These are phyloP conservation scores for Metschnikowia amazonensis DNA, from an alignment of 805 yeast species.

Conservation along the genomic window DNA sequence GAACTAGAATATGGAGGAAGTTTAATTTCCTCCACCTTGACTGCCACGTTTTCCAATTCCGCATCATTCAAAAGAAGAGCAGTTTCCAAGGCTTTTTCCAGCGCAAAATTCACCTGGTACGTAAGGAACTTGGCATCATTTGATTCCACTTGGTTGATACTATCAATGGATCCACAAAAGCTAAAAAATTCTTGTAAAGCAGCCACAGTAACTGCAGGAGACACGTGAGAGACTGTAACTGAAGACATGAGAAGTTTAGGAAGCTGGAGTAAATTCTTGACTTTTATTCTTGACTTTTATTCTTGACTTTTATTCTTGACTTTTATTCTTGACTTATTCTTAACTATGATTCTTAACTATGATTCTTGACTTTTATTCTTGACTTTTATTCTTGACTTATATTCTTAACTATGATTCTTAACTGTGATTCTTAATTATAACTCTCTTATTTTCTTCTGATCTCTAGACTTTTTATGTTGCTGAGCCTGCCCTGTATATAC, in stretches of 20 bases:
- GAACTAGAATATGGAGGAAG: slow-evolving; percentile 19
- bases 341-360: too few relatives aligned
- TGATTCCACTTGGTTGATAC: slow-evolving; percentile 30
- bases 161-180: slow-evolving; percentile 59
- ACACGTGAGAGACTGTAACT: slow-evolving; percentile 55
- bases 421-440: too few relatives aligned
- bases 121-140: slow-evolving; percentile 29
- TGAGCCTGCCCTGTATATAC: not conserved
- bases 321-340: too few relatives aligned
- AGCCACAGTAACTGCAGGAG: slow-evolving; percentile 44
- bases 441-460: too few relatives aligned
- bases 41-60: slow-evolving; percentile 57
- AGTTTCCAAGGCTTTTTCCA: slow-evolving; percentile 60
- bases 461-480: not conserved
- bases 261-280: too few relatives aligned
- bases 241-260: slow-evolving; percentile 31
- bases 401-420: too few relatives aligned
- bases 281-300: too few relatives aligned
- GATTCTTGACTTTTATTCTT: too few relatives aligned
- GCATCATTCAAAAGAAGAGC: slow-evolving; percentile 72
- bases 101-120: slow-evolving; percentile 52
- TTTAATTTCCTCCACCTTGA: slow-evolving; percentile 37
- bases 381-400: too few relatives aligned
- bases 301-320: too few relatives aligned
- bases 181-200: slow-evolving; percentile 65